Evolutionary conservation across 2,329 filamentous ascomycete genomes (phyloP).

Genomic region (Epichloe brachyelytri): DNA sequence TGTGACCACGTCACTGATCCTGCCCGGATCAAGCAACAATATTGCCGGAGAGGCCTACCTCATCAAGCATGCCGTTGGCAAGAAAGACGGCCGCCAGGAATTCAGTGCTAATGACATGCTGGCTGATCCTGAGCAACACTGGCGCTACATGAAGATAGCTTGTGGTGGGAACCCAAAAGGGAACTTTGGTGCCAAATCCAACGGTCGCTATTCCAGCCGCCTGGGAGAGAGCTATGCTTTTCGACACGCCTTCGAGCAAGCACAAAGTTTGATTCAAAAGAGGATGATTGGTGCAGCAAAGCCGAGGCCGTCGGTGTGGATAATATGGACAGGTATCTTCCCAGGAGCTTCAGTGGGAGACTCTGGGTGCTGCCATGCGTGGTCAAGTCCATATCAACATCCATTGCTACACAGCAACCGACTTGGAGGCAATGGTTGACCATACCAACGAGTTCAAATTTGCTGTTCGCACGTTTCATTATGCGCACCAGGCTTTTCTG

Average conservation of each 20-base stretch:
- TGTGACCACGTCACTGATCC: conserved; percentile 54
- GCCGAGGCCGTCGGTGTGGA: conserved; percentile 38
- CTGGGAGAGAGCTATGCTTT: conserved; percentile 60
- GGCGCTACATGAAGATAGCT: conserved; percentile 67
- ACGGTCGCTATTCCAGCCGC: conserved; percentile 42
- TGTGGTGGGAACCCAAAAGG: conserved; percentile 59
- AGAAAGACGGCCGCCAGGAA: conserved; percentile 45
- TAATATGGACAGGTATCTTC: conserved; percentile 43
- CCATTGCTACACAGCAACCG: conserved; percentile 58
- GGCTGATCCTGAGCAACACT: conserved; percentile 50
- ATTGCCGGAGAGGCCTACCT: conserved; percentile 59
- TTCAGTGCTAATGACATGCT: conserved; percentile 51
- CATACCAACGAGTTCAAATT: conserved; percentile 64
- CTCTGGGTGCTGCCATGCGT: conserved; percentile 46
- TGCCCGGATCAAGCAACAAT: conserved; percentile 60
- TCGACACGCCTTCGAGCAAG: conserved; percentile 53
- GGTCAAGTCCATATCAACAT: conserved; percentile 58
- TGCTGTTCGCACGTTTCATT: conserved; percentile 52
- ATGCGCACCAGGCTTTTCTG: conserved; percentile 54
- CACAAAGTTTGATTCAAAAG: conserved; percentile 41
- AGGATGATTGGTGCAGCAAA: conserved; percentile 55
- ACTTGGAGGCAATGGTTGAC: conserved; percentile 56
- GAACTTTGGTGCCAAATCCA: conserved; percentile 30
- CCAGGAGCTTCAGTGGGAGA: conserved; percentile 52
- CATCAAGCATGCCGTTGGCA: conserved; percentile 54